Base-by-base conservation (phyloP, 768 basidiomycete species). In the Tricholoma hemisulphureum region DNA sequence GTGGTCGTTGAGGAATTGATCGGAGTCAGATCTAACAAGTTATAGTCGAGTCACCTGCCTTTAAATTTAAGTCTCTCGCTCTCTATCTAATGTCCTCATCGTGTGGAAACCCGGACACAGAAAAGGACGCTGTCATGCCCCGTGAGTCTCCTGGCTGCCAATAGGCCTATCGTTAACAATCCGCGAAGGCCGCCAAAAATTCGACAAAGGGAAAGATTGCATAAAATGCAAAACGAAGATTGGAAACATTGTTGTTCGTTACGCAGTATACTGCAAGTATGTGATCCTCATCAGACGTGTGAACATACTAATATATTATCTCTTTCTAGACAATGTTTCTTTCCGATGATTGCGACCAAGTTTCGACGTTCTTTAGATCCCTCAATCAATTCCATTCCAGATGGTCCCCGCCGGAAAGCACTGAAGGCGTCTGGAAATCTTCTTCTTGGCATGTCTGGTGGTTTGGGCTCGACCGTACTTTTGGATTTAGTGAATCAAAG, bases 181-280 rank as follows among this genome's bases (percentile, higher is more conserved):
- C 53, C 28, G 37, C 49, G 32, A 60, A 92, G 90, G 82, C 29
- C 83, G 85, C 23, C 72, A 75, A 53, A 90, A 83, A 65, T 89
- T 83, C 63, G 88, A 88, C 67, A 85, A 83, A 70, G 79, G 84
- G 2, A 86, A 77, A 58, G 67, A 71, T 11, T 93, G 91, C 62
- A 78, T 90, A n/a, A 88, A 86, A 64, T 93, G 91, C 71, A 92
- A 90, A 68, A 73, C 71, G 28, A 80, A 79, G 23, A 61, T 55
- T 6, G 91, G 89, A 21, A 88, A 85, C 53, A 74, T 92, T 26
- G 85, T 91, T 49, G 83, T 92, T 55, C 80, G 89, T 39, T 89
- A 93, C 68, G 84, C 88, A 13, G 87, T 90, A 18, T 93, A 93
- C 66, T 93, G 91, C 89, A 90, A 85, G 91, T 91, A 65, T 64